These are phyloP conservation scores for Scedosporium apiospermum DNA, from an alignment of 2,329 filamentous ascomycete species.

Conservation along the genomic window DNA sequence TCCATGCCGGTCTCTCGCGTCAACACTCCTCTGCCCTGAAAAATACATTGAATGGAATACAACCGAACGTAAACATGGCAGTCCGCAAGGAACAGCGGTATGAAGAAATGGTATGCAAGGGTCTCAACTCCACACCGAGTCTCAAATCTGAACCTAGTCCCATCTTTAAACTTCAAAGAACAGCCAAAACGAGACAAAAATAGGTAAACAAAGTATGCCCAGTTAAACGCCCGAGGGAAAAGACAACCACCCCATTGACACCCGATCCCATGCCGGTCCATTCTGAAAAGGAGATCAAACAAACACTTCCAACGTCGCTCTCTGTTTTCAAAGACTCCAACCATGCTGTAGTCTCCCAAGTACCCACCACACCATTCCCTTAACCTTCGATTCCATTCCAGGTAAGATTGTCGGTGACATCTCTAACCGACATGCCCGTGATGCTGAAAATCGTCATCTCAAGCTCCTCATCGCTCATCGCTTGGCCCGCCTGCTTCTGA, in stretches of 20 bases:
- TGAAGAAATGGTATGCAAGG: too few relatives aligned
- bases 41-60: too few relatives aligned
- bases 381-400: conserved; percentile 21
- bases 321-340: neutral
- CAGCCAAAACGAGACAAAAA: neutral
- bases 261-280: too few relatives aligned
- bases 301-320: too few relatives aligned
- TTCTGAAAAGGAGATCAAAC: too few relatives aligned
- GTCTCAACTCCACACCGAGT: conserved; percentile 12
- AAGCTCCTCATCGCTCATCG: conserved; percentile 53
- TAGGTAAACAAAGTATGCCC: neutral
- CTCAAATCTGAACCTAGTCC: conserved; percentile 6
- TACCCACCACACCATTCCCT: neutral
- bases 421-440: conserved; percentile 33
- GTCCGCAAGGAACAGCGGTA: too few relatives aligned
- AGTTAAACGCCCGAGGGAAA: neutral
- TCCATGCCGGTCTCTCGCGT: too few relatives aligned
- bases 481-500: conserved; percentile 56
- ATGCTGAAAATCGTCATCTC: conserved; percentile 55
- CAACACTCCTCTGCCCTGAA: too few relatives aligned
- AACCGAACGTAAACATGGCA: too few relatives aligned
- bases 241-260: neutral
- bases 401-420: conserved; percentile 30
- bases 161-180: neutral
- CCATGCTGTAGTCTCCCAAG: neutral